Percentiles rank a stretch among this genome's conserved stretches.
Evolutionary conservation across 2,329 filamentous ascomycete species (phyloP).

Genomic region (Fusarium domesticum): DNA sequence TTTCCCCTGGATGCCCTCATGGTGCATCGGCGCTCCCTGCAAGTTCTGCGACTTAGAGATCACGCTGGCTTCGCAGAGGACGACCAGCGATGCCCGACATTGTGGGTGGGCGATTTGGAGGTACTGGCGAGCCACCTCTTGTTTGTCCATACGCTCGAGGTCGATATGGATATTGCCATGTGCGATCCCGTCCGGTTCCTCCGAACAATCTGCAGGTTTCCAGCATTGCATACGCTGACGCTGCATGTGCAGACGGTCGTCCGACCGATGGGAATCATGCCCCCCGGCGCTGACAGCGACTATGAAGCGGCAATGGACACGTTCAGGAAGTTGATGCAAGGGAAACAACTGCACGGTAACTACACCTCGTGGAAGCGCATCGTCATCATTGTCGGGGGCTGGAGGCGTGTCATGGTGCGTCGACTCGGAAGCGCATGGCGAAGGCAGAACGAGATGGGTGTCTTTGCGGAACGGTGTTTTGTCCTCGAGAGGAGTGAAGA

Average conservation of each 20-base stretch:
- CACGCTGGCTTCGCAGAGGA: constrained; percentile 46
- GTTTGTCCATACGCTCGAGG: constrained; percentile 40
- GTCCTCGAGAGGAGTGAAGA: constrained; percentile 34
- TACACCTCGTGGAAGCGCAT: constrained; percentile 38
- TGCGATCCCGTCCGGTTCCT: constrained; percentile 40
- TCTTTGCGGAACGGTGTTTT: constrained; percentile 49
- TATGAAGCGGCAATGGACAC: constrained; percentile 35
- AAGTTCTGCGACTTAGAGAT: constrained; percentile 42
- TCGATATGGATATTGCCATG: constrained; percentile 44
- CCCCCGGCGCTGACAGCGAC: constrained; percentile 36
- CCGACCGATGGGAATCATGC: constrained; percentile 30
- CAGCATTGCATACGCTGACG: constrained; percentile 38
- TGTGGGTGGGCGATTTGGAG: constrained; percentile 35
- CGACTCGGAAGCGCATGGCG: constrained; percentile 42
- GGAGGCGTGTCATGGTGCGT: constrained; percentile 45
- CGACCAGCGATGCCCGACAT: constrained; percentile 40
- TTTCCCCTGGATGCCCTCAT: constrained; percentile 42
- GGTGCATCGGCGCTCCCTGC: constrained; percentile 38
- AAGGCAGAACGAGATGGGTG: constrained; percentile 38
- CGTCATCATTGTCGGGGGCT: constrained; percentile 48
- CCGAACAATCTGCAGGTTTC: constrained; percentile 38
- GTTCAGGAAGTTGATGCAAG: constrained; percentile 33
- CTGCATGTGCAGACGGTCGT: constrained; percentile 46
- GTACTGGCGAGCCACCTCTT: constrained; percentile 33
- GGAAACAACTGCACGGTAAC: constrained; percentile 21